These are phyloP conservation scores for Graphilbum fragrans DNA, from an alignment of 2,329 filamentous ascomycete species.

Conservation along the genomic window DNA sequence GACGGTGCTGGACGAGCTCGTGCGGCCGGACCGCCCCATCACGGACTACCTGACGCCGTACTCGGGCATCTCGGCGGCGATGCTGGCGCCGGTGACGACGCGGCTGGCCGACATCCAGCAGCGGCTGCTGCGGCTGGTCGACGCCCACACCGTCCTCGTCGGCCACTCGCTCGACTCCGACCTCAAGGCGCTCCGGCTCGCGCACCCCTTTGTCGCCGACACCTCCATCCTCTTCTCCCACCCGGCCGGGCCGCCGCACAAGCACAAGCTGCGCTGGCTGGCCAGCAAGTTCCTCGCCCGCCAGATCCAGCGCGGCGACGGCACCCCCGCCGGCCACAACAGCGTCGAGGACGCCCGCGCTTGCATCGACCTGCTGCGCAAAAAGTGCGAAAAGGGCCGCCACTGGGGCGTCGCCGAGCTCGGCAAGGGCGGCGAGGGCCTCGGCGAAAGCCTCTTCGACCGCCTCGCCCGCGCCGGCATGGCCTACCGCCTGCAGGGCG, in stretches of 20 bases:
- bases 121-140: constrained; percentile 60
- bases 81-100: constrained; percentile 74
- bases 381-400: constrained; percentile 90
- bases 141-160: constrained; percentile 60
- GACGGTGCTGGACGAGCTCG: constrained; percentile 75
- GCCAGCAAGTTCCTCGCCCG: constrained; percentile 73
- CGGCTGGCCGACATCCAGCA: constrained; percentile 72
- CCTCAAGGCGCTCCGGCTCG: constrained; percentile 70
- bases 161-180: constrained; percentile 78
- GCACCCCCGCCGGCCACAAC: constrained; percentile 62
- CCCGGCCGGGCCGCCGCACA: constrained; percentile 76
- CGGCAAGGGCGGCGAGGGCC: constrained; percentile 43
- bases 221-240: constrained; percentile 86
- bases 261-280: constrained; percentile 83
- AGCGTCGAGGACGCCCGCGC: constrained; percentile 86
- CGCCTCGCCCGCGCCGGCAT: constrained; percentile 56
- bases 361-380: constrained; percentile 83
- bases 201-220: constrained; percentile 89
- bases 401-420: constrained; percentile 55
- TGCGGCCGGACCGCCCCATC: constrained; percentile 82
- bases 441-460: constrained; percentile 81
- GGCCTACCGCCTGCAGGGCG: constrained; percentile 49
- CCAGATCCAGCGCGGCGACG: constrained; percentile 73
- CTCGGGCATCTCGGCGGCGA: constrained; percentile 83
- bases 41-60: constrained; percentile 83